phyloP scores from a whole-genome alignment of 768 basidiomycete species.

The Mycena haematopus region DNA sequence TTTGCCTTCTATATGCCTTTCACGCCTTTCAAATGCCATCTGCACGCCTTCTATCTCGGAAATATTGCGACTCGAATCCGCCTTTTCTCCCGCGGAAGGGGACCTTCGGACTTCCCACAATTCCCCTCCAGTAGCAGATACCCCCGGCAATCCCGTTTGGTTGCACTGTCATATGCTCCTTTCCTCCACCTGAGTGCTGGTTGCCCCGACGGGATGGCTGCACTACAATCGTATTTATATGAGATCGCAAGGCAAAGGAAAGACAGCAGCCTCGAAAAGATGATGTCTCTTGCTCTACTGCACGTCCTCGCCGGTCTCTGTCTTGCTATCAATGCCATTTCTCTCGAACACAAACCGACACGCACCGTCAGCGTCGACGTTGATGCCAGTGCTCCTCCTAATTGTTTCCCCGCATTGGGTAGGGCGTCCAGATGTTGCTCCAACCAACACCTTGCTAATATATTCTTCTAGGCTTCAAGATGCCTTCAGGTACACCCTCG shows the following conservation, averaged over 20 bases:
- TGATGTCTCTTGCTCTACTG: constrained; percentile 9
- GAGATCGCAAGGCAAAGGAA: not conserved
- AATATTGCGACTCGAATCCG: constrained; percentile 10
- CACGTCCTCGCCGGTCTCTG: constrained; percentile 9
- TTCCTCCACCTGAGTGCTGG: constrained; percentile 1
- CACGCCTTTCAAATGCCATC: not conserved
- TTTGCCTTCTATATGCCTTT: not conserved
- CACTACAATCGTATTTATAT: not conserved
- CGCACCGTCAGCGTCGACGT: constrained; percentile 6
- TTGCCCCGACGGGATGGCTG: constrained; percentile 9
- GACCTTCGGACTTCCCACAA: constrained; percentile 6
- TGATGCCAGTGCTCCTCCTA: constrained; percentile 33
- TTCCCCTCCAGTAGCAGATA: constrained; percentile 8
- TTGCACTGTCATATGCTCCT: constrained; percentile 19
- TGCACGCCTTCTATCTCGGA: constrained; percentile 13
- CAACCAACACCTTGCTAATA: too few species aligned
- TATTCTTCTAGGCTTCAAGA: constrained; percentile 48
- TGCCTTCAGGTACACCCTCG: constrained; percentile 56
- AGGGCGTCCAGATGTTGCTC: too few species aligned
- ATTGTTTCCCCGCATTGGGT: constrained; percentile 48
- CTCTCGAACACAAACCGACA: constrained; percentile 9
- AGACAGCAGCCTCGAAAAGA: not conserved
- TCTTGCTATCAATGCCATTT: not conserved
- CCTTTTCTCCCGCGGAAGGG: not conserved
- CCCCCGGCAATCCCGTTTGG: not conserved